These are phyloP conservation scores for Quercus rubra DNA, from an alignment of 306 rosid species.

Conservation along the genomic window DNA sequence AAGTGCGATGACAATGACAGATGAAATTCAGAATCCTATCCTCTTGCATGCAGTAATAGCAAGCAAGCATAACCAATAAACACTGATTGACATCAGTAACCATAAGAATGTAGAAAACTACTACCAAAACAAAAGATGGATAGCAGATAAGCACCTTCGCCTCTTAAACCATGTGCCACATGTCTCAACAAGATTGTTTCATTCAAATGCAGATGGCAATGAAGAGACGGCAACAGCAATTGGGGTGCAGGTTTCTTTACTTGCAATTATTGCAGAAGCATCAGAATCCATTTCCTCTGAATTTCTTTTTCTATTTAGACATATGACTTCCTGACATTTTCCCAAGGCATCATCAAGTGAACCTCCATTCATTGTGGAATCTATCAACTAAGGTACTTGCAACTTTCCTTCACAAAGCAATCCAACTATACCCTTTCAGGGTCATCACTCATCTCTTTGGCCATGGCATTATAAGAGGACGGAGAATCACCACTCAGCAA, in stretches of 20 bases:
- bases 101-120: neutral
- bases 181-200: constrained; percentile 21
- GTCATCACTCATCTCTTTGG: constrained; percentile 22
- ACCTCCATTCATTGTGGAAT: constrained; percentile 20
- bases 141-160: constrained; percentile 42
- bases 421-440: constrained; percentile 27
- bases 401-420: constrained; percentile 21
- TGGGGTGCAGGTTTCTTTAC: constrained; percentile 30
- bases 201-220: constrained; percentile 15
- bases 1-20: neutral
- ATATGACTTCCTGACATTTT: constrained; percentile 24
- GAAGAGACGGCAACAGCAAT: constrained; percentile 27
- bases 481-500: constrained; percentile 11
- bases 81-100: neutral
- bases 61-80: neutral
- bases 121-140: neutral
- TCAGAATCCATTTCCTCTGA: constrained; percentile 35
- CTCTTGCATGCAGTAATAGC: neutral
- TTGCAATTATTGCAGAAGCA: constrained; percentile 26
- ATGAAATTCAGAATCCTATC: neutral
- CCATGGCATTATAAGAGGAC: constrained; percentile 14
- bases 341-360: constrained; percentile 17
- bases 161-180: constrained; percentile 37
- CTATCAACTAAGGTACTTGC: constrained; percentile 19
- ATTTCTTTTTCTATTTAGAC: constrained; percentile 51